A percentile compares a stretch with the other conserved stretches of the same genome.
Conservation (phyloP, 306 rosid genomes). For the Acmispon strigosus region DNA sequence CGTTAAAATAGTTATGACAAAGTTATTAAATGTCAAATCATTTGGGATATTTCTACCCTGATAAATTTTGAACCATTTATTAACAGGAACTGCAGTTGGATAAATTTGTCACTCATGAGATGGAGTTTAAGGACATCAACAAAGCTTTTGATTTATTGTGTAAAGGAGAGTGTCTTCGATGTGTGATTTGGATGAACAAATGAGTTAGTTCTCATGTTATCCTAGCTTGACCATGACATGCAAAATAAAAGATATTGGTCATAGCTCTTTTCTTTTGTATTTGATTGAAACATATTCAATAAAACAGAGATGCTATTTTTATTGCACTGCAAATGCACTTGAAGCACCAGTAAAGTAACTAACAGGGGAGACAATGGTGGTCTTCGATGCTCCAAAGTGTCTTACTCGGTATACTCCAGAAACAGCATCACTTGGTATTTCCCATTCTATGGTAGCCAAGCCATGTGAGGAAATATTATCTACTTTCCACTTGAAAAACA, state of each 20-base stretch:
- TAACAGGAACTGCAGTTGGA: constrained; percentile 61
- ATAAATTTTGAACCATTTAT: background rate
- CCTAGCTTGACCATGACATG: background rate
- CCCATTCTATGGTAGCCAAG: constrained; percentile 61
- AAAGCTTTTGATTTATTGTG: constrained; percentile 58
- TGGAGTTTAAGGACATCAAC: constrained; percentile 58
- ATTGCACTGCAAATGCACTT: constrained; percentile 60
- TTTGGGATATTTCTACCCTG: background rate
- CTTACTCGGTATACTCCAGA: constrained; percentile 56
- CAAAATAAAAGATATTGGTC: background rate
- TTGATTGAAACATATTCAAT: background rate
- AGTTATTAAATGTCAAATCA: background rate
- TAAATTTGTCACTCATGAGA: constrained; percentile 57
- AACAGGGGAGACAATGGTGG: constrained; percentile 30
- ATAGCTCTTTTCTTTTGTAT: constrained; percentile 3
- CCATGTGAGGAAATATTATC: constrained; percentile 37
- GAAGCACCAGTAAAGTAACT: constrained; percentile 65
- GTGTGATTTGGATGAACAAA: constrained; percentile 62
- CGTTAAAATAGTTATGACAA: background rate
- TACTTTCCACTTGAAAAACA: constrained; percentile 56
- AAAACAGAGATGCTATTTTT: background rate
- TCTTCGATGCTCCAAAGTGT: constrained; percentile 74
- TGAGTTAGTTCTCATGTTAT: constrained; percentile 17
- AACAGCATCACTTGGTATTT: constrained; percentile 44
- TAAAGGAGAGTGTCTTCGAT: constrained; percentile 49